These are phyloP conservation scores for Sugiyamaella chiloensis DNA, from an alignment of 805 yeast genomes.

Conservation along the genomic window DNA sequence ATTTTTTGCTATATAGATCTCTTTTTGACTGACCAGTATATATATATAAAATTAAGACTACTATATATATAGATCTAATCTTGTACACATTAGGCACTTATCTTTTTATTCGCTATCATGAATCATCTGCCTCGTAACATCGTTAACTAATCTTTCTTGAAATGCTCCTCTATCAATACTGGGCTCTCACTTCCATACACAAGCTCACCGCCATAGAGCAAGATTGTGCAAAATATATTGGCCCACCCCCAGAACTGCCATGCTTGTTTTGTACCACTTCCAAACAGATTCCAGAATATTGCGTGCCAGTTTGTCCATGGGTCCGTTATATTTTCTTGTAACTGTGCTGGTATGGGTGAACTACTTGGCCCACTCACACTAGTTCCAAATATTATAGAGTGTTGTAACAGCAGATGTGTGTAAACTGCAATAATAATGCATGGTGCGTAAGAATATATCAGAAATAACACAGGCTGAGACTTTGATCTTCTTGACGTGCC, in stretches of 20 bases:
- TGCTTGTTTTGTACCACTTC: slow-evolving; percentile 46
- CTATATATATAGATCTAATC: neutral
- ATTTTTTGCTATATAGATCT: slow-evolving; percentile 3
- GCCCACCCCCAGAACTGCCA: slow-evolving; percentile 98
- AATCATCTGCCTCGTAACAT: slow-evolving; percentile 5
- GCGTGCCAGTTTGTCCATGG: no score
- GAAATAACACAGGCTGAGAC: slow-evolving; percentile 24
- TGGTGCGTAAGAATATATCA: slow-evolving; percentile 86
- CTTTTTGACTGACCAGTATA: neutral
- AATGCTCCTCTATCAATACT: slow-evolving; percentile 19
- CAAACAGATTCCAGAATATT: slow-evolving; percentile 25
- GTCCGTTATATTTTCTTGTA: no score
- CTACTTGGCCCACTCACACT: slow-evolving; percentile 8
- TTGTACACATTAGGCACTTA: neutral
- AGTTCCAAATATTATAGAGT: slow-evolving; percentile 35
- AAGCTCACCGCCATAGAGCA: slow-evolving; percentile 78
- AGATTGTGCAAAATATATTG: slow-evolving; percentile 75
- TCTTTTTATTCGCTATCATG: neutral
- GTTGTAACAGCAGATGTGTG: slow-evolving; percentile 89
- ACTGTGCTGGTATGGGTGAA: no score
- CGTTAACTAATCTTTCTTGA: slow-evolving; percentile 18
- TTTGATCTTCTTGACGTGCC: slow-evolving; percentile 13
- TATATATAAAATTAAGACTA: no score
- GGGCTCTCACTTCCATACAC: slow-evolving; percentile 32
- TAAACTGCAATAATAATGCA: slow-evolving; percentile 93